Evolutionary conservation across 2,329 filamentous ascomycete genomes (phyloP).

Genomic region (Ceratocystis albifundus): DNA sequence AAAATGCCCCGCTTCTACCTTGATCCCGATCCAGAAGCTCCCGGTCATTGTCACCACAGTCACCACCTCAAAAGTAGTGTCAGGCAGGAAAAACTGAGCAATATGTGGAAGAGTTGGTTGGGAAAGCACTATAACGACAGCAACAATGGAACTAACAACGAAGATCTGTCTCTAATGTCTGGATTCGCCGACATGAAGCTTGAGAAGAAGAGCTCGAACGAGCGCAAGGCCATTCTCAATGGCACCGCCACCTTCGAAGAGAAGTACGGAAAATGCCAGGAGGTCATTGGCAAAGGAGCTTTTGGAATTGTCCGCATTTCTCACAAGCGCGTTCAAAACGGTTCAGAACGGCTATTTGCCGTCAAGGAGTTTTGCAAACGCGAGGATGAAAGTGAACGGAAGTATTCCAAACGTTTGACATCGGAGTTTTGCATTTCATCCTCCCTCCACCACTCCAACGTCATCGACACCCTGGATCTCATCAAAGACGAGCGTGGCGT

Average conservation of each 20-base stretch:
- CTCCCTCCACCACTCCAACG: constrained; percentile 88
- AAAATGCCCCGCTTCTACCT: constrained; percentile 21
- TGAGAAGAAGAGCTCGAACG: constrained; percentile 22
- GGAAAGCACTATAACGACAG: constrained; percentile 67
- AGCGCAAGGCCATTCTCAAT: constrained; percentile 40
- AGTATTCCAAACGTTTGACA: constrained; percentile 93
- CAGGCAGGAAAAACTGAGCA: constrained; percentile 86
- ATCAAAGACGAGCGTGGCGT: constrained; percentile 93
- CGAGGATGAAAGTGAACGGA: constrained; percentile 89
- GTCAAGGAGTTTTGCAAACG: constrained; percentile 96
- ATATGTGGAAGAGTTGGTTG: constrained; percentile 79
- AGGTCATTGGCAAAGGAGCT: constrained; percentile 87
- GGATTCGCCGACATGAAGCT: constrained; percentile 85
- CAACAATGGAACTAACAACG: constrained; percentile 33
- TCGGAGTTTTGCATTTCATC: constrained; percentile 98
- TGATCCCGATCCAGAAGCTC: constrained; percentile 42
- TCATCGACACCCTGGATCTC: constrained; percentile 93
- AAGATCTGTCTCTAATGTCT: constrained; percentile 83
- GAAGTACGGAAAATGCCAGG: constrained; percentile 97
- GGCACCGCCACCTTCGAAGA: constrained; percentile 67
- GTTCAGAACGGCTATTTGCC: constrained; percentile 84
- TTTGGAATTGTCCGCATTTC: constrained; percentile 97
- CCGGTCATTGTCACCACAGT: constrained; percentile 74
- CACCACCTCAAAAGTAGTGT: constrained; percentile 83
- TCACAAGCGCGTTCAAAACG: constrained; percentile 81